Base-by-base conservation (phyloP, 2,329 filamentous ascomycete genomes). In the Hypomyces perniciosus region DNA sequence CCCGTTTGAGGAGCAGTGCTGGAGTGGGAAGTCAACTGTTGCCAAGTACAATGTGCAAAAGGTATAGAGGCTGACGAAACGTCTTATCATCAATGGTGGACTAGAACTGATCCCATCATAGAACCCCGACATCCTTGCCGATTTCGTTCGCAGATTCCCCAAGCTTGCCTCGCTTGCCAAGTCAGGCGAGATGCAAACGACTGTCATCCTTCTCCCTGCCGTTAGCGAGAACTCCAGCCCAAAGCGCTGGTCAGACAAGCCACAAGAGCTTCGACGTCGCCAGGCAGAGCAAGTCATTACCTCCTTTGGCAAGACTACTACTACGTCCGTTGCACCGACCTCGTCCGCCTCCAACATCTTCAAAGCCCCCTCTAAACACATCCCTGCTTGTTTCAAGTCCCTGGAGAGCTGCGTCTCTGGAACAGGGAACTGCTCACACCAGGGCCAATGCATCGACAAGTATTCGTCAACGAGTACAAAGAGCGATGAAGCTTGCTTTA, bases 351-450 rank as follows among this genome's bases (percentile, higher is more conserved):
- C 65, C 47, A 61, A 68, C 40, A 64, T 71, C 48, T 62, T 68
- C 47, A 67, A 61, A 56, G 62, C 69, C 46, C 62, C 70, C 52
- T 62, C 68, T 54, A 61, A 68, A 35, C 57, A 74, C 27, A 76
- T 91, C 43, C 85, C 88, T 6, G 70, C 81, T 42, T 97, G 92
- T 77, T 92, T 95, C 75, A 66, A 75, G 47, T 84, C 84, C 2
- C 71, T 83, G 59, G 81, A 84, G 38, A 74, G 78, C 51, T 97
- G 92, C 71, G 71, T 78, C 45, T 76, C 77, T 51, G 74, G 73
- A 38, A 99, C 93, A 2, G 79, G 82, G 60, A 83, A 82, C 65
- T 99, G 93, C 77, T 89, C 86, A 10, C 83, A 86, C 49, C 90
- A 93, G 68, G 93, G 93, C 43, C 64, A 69, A 29, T 97, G 93